Base-by-base conservation (phyloP, 352 stramenopile species). In the Phytopythium boreale region DNA sequence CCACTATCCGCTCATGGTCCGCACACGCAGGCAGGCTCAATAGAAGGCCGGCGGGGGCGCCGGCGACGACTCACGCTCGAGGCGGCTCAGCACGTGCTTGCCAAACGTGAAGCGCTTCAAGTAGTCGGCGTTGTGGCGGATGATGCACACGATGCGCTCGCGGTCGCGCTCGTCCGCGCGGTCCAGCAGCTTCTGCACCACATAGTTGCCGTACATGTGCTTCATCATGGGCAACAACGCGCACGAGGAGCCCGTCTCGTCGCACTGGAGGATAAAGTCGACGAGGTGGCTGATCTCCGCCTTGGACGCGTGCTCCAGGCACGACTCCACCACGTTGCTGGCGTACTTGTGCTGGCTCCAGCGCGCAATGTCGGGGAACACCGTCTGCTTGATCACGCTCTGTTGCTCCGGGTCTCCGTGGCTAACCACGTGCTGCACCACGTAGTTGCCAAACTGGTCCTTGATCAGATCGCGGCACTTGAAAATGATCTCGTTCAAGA, bases 391-490 rank as follows among this genome's bases (percentile, higher is more conserved):
- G 20, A 98, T 75, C 19, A 90, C 74, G 36, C 82, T 68, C 24
- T 85, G 81, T 53, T 98, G 84, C n/a, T 90, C 71, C 4, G 69
- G 70, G 43, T 96, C 85, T 41, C 97, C 96, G 68, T 98, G 96
- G 61, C 97, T 87, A 57, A 99, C 91, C 19, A 99, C 93, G 67
- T 99, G 97, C 72, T 99, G 98, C 62, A 99, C 98, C 9, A 99
- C 97, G 68, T 99, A 99, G 78, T 99, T 99, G 12, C 97, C 97
- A 75, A 99, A 99, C 71, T 99, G 97, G 72, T 99, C 96, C 77
- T 93, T 91, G 31, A 94, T 84, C 41, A 96, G 72, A 22, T 91
- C 85, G n/a, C 77, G 82, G 63, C 87, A 97, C 59, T 90, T 89
- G 65, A 81, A 81, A 22, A 96, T 88, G 59, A 99, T 98, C 65